phyloP scores from a whole-genome alignment of 2,329 filamentous ascomycete species.

The Phialocephala sp. region DNA sequence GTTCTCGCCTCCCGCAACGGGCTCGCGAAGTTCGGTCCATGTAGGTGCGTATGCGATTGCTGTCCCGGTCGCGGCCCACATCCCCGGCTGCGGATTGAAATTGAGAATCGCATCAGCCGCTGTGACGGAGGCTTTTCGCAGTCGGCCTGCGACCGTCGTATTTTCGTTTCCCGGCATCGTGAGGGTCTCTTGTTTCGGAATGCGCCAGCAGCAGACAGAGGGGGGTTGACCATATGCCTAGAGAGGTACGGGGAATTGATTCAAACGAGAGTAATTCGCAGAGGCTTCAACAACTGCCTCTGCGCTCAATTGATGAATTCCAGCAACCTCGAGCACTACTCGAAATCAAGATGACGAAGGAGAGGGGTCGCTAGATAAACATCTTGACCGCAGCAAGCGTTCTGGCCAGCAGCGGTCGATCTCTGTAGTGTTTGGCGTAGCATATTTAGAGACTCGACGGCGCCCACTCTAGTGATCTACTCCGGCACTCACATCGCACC shows the following conservation, averaged over 20 bases:
- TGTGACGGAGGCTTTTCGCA: conserved; percentile 26
- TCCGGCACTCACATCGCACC: not conserved
- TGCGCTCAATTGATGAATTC: not conserved
- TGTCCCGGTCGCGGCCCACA: conserved; percentile 31
- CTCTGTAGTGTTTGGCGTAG: not conserved
- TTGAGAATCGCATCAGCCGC: conserved; percentile 27
- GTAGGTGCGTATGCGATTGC: conserved; percentile 32
- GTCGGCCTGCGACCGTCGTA: conserved; percentile 16
- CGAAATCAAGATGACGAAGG: not conserved
- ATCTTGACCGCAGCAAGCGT: not conserved
- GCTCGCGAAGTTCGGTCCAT: conserved; percentile 27
- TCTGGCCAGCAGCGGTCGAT: no score
- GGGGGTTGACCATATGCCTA: not conserved
- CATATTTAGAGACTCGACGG: not conserved
- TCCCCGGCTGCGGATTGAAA: conserved; percentile 31
- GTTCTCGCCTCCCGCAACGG: conserved; percentile 29
- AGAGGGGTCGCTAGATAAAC: not conserved
- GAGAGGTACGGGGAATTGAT: not conserved
- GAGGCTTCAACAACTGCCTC: not conserved
- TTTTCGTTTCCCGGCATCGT: not conserved
- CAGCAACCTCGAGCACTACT: not conserved
- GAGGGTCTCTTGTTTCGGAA: not conserved
- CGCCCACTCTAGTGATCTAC: not conserved
- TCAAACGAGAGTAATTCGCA: not conserved
- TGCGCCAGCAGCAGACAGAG: not conserved